Evolutionary conservation across 2,329 filamentous ascomycete species (phyloP).

Genomic region (Colletotrichum sp.): DNA sequence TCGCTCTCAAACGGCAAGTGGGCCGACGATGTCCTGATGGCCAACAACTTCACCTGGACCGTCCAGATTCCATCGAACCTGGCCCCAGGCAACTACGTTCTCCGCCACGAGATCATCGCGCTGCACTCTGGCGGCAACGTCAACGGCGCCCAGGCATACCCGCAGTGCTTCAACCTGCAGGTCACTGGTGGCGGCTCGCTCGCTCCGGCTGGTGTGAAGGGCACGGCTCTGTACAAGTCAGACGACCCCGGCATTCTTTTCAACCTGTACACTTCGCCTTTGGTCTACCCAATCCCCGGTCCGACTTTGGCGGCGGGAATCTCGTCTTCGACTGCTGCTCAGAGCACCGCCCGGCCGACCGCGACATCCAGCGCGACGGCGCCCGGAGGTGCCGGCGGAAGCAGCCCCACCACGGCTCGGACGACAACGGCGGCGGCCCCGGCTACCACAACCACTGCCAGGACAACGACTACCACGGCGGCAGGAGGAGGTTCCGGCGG

Average conservation of each 20-base stretch:
- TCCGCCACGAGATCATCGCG: conserved; percentile 61
- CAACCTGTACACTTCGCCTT: conserved; percentile 35
- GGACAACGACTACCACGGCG: conserved; percentile 5
- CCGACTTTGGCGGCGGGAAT: conserved; percentile 28
- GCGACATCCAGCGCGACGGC: conserved; percentile 14
- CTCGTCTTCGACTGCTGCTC: conserved; percentile 10
- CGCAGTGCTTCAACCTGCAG: conserved; percentile 55
- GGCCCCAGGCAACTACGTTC: conserved; percentile 57
- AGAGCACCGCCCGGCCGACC: conserved; percentile 2
- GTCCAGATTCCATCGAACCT: conserved; percentile 52
- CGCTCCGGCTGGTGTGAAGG: conserved; percentile 34
- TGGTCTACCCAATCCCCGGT: conserved; percentile 34
- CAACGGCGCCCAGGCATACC: conserved; percentile 54
- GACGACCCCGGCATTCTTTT: conserved; percentile 39
- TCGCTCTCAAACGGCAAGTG: conserved; percentile 50
- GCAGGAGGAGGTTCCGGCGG: conserved; percentile 7
- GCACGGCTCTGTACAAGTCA: conserved; percentile 39
- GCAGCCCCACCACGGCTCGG: neutral
- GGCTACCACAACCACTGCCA: neutral
- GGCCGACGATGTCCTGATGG: conserved; percentile 59
- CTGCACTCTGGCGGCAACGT: conserved; percentile 51
- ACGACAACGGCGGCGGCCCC: conserved; percentile 1
- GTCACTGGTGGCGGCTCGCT: conserved; percentile 44
- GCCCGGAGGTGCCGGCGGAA: conserved; percentile 19
- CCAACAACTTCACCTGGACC: conserved; percentile 50